Base-by-base conservation (phyloP, 2,329 filamentous ascomycete species). In the Neurospora sp. region DNA sequence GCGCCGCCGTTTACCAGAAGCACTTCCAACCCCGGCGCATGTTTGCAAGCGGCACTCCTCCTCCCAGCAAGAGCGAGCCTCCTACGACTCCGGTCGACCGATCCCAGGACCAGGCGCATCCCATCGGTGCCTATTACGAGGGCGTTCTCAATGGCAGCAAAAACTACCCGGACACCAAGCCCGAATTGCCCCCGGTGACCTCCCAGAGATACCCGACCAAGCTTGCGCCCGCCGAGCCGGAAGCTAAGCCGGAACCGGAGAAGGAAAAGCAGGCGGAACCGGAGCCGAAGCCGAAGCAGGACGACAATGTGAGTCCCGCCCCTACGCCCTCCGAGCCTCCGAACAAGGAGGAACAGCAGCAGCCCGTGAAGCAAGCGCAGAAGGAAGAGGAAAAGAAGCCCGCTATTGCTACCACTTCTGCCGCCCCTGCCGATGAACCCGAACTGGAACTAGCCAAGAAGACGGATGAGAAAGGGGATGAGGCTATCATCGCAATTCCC, bases 61-160 rank as follows among this genome's bases (percentile, higher is more conserved):
- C 46, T 62, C 52, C 74, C 38, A 77, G 70, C 67, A 74, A 78
- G 71, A 74, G 74, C 70, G 73, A 74, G n/a, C 74, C 73, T 36
- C 74, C 75, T 2, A 73, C 75, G 40, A 71, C 70, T 12, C 76
- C 77, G 37, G 73, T 77, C 40, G 76, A 76, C 70, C 72, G 72
- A 41, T 73, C 71, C 37, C 75, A 77, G 41, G 76, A 82, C 69
- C 83, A 85, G 73, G 81, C 79, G n/a, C 79, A 80, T 17, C 86
- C 87, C 0, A 80, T 88, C 0, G 87, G 87, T 0, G 77, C 80
- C 43, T 90, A 88, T 79, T 90, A 90, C 78, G 83, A 88, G 73
- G 78, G 81, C n/a, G 83, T 89, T 33, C 81, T 89, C 65, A 80
- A 82, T 67, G 80, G 79, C 4, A 83, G 84, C 0, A 79, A 81